Evolutionary conservation across 257 asterid genomes (phyloP).

Genomic region (Lycium ferocissimum): DNA sequence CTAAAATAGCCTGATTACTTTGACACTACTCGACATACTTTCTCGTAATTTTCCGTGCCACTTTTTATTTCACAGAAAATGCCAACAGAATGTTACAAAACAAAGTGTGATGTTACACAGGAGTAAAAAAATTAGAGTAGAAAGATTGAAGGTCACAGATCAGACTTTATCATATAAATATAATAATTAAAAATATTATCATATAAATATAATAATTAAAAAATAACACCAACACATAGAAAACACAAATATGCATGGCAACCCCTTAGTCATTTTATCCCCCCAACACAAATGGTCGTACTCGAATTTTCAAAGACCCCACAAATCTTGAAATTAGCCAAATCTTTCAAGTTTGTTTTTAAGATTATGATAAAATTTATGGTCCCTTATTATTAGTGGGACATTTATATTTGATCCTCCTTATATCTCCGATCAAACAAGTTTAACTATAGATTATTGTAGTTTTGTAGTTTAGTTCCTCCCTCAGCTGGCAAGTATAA

Average conservation of each 20-base stretch:
- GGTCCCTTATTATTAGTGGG: neutral
- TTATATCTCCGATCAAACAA: neutral
- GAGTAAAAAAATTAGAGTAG: neutral
- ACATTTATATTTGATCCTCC: neutral
- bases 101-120: neutral
- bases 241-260: neutral
- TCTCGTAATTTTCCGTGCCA: conserved; percentile 19
- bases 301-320: neutral
- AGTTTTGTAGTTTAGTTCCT: neutral
- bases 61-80: neutral
- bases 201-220: neutral
- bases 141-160: neutral
- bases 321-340: neutral
- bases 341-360: neutral
- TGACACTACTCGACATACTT: neutral
- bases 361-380: neutral
- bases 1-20: neutral
- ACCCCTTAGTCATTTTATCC: neutral
- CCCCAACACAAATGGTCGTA: neutral
- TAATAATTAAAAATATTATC: neutral
- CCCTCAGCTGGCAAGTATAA: neutral
- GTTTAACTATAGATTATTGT: neutral
- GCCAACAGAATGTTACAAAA: neutral
- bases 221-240: neutral
- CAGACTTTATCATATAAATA: neutral